Percentiles rank a stretch among this genome's conserved stretches.
These are phyloP conservation scores for Xerocomellus amylosporus DNA, from an alignment of 768 basidiomycete genomes.

Conservation along the genomic window DNA sequence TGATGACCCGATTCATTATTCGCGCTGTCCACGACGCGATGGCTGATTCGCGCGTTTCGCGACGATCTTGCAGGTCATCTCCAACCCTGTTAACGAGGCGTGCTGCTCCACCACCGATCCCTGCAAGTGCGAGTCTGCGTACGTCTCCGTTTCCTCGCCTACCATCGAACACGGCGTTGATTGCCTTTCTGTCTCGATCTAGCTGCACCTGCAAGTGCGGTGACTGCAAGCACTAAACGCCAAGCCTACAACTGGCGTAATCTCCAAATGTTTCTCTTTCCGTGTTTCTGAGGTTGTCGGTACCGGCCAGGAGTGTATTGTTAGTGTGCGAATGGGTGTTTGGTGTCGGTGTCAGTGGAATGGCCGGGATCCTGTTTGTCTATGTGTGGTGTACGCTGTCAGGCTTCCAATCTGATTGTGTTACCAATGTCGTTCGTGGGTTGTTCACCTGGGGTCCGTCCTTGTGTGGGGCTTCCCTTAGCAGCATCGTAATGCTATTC, in stretches of 20 bases:
- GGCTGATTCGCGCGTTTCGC: neutral
- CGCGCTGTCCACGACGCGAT: neutral
- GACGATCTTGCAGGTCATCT: neutral
- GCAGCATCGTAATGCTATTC: slow-evolving; percentile 53
- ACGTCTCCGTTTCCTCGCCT: neutral
- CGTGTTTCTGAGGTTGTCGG: no score
- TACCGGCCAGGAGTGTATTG: neutral
- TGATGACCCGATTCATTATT: neutral
- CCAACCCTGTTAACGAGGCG: slow-evolving; percentile 19
- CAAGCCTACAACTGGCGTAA: no score
- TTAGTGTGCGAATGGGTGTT: no score
- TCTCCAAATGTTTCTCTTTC: neutral
- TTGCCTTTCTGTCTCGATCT: no score
- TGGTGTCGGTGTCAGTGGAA: neutral
- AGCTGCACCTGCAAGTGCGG: slow-evolving; percentile 20
- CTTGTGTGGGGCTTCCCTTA: slow-evolving; percentile 15
- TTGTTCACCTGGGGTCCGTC: no score
- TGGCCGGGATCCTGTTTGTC: neutral
- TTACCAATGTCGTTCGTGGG: neutral
- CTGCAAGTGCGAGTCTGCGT: slow-evolving; percentile 17
- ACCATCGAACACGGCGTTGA: neutral
- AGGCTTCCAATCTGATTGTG: neutral
- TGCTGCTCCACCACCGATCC: slow-evolving; percentile 11
- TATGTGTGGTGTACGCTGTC: neutral
- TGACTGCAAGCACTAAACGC: slow-evolving; percentile 19